These are phyloP conservation scores for Penicillium fuscoglaucum DNA, from an alignment of 2,329 filamentous ascomycete genomes.

Conservation along the genomic window DNA sequence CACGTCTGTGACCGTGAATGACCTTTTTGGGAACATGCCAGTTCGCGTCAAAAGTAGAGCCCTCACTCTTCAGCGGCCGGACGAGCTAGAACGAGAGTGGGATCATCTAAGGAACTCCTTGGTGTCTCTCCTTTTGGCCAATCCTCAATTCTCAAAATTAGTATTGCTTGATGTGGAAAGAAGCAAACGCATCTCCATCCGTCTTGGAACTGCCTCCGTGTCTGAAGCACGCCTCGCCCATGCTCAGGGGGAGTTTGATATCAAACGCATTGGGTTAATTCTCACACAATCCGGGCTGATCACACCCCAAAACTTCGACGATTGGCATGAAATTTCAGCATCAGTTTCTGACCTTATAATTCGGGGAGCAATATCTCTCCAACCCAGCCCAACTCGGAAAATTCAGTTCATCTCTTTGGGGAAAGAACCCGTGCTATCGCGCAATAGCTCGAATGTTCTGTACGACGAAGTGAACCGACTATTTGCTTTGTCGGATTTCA, in stretches of 20 bases:
- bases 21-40: constrained; percentile 87
- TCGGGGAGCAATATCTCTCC: constrained; percentile 68
- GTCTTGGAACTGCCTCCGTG: constrained; percentile 1
- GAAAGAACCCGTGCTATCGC: constrained; percentile 62
- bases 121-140: constrained; percentile 69
- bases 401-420: constrained; percentile 82
- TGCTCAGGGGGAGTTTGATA: constrained; percentile 20
- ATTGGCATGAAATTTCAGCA: constrained; percentile 73
- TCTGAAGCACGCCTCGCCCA: not conserved
- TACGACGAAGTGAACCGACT: constrained; percentile 77
- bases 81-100: constrained; percentile 64
- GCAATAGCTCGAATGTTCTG: constrained; percentile 62
- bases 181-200: constrained; percentile 39
- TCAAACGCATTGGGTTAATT: constrained; percentile 50
- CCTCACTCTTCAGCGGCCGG: constrained; percentile 51
- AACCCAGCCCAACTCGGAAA: constrained; percentile 68
- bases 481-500: constrained; percentile 77
- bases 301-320: constrained; percentile 50
- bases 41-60: constrained; percentile 82
- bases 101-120: constrained; percentile 60
- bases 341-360: constrained; percentile 63
- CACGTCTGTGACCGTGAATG: constrained; percentile 71
- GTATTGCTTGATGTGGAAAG: constrained; percentile 56
- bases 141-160: constrained; percentile 59
- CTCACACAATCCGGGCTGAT: constrained; percentile 67